Evolutionary conservation across 805 yeast species (phyloP).

Genomic region (Jamesozyma rosinii): DNA sequence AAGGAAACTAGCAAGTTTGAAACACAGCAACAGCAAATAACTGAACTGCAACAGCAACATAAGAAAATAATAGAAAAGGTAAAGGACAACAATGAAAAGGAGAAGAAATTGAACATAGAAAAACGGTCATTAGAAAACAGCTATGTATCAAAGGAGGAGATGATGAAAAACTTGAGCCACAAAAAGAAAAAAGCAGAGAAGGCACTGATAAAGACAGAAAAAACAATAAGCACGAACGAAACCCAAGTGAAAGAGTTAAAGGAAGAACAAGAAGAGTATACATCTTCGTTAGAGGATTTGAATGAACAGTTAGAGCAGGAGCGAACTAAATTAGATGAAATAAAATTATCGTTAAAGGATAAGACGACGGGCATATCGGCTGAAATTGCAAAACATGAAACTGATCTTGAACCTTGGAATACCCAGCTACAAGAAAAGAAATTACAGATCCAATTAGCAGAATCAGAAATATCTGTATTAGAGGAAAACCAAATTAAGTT

Average conservation of each 20-base stretch:
- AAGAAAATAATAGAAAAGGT: conserved; percentile 20
- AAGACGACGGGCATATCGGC: conserved; percentile 63
- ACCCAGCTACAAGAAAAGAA: conserved; percentile 54
- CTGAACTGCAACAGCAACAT: conserved; percentile 23
- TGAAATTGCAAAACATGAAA: conserved; percentile 55
- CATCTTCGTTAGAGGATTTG: conserved; percentile 39
- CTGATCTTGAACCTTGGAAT: conserved; percentile 75
- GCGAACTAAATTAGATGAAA: conserved; percentile 46
- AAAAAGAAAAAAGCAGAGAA: conserved; percentile 55
- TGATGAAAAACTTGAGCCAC: conserved; percentile 51
- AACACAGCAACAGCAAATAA: conserved; percentile 34
- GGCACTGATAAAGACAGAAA: conserved; percentile 39
- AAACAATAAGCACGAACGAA: conserved; percentile 37
- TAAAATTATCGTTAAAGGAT: conserved; percentile 57
- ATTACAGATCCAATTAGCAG: conserved; percentile 54
- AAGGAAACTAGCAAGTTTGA: conserved; percentile 37
- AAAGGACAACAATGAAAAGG: conserved; percentile 24
- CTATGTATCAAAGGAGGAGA: conserved; percentile 67
- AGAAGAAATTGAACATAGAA: conserved; percentile 18
- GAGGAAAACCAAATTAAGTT: conserved; percentile 37
- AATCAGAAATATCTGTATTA: conserved; percentile 55
- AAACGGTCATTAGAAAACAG: conserved; percentile 40
- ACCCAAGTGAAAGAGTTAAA: conserved; percentile 39
- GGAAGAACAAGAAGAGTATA: conserved; percentile 37
- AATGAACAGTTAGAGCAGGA: conserved; percentile 42